A percentile compares a stretch with the other conserved stretches of the same genome.
Conservation (phyloP, 2,329 filamentous ascomycete genomes). For the Thielaviopsis musarum region DNA sequence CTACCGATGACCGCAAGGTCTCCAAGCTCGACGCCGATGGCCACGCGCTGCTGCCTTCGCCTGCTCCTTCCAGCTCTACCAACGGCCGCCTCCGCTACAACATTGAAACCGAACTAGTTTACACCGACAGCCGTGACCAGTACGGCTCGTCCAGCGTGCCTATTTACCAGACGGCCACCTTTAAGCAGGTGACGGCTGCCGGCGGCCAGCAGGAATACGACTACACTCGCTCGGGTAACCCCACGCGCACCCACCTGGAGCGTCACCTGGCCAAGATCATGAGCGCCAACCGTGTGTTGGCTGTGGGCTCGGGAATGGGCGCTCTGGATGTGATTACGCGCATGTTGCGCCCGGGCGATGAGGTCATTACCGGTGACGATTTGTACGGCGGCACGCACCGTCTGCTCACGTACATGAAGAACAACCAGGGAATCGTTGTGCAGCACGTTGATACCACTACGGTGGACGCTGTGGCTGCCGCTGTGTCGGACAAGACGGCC, state of each 20-base stretch:
- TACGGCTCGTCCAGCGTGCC: conserved; percentile 93
- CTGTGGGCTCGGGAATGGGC: conserved; percentile 94
- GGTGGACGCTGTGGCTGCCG: conserved; percentile 49
- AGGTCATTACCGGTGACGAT: conserved; percentile 94
- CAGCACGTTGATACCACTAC: conserved; percentile 92
- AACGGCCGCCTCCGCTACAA: conserved; percentile 73
- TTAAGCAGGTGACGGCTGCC: conserved; percentile 73
- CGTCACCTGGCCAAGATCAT: conserved; percentile 97
- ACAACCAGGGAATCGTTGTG: conserved; percentile 79
- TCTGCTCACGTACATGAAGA: conserved; percentile 77
- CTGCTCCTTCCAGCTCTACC: conserved; percentile 78
- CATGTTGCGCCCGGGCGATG: conserved; percentile 77
- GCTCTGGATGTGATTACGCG: conserved; percentile 92
- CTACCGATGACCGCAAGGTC: conserved; percentile 23
- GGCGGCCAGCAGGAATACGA: conserved; percentile 83
- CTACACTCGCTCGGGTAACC: conserved; percentile 95
- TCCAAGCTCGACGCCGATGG: conserved; percentile 55
- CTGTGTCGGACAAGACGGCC: conserved; percentile 64
- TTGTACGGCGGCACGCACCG: conserved; percentile 92
- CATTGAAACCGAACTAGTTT: conserved; percentile 88
- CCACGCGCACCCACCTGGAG: conserved; percentile 88
- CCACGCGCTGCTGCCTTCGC: conserved; percentile 78
- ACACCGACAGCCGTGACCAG: conserved; percentile 89
- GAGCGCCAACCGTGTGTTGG: conserved; percentile 79
- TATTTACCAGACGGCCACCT: conserved; percentile 96